Percentiles rank a stretch among this genome's conserved stretches.
Evolutionary conservation across 345 rosid genomes (phyloP).

Genomic region (Dipteronia dyeriana): DNA sequence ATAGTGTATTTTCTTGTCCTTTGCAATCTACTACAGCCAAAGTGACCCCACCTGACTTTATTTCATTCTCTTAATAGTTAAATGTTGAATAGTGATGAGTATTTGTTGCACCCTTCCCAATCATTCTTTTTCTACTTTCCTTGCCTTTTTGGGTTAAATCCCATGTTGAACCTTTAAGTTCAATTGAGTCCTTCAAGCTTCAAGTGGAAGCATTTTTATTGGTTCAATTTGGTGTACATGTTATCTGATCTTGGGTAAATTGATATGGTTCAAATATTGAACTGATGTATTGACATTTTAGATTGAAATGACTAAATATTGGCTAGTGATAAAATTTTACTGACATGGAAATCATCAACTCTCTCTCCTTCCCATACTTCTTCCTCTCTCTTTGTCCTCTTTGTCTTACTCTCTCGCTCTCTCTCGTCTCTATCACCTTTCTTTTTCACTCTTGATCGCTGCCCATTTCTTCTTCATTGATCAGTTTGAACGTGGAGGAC

Average conservation of each 20-base stretch:
- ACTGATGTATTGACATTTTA: neutral
- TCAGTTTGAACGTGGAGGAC: neutral
- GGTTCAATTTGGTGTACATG: neutral
- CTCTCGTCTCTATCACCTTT: neutral
- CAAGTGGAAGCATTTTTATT: neutral
- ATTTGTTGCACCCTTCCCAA: neutral
- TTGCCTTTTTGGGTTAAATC: neutral
- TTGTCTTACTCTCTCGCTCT: neutral
- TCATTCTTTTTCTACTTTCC: neutral
- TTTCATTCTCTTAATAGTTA: neutral
- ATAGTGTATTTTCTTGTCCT: neutral
- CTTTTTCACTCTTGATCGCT: neutral
- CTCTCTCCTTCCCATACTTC: neutral
- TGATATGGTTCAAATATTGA: neutral
- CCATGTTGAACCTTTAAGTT: neutral
- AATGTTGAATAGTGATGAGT: neutral
- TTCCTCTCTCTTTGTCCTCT: neutral
- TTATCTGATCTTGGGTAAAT: neutral
- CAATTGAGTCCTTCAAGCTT: neutral
- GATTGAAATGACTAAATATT: neutral
- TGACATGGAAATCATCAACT: neutral
- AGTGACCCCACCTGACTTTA: neutral
- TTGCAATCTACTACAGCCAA: no score
- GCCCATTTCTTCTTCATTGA: neutral
- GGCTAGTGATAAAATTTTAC: neutral